Evolutionary conservation across 176 grass and related monocot species (phyloP), one percentile per base, ranked within the genome.

Genomic region (Carex littledalei): DNA sequence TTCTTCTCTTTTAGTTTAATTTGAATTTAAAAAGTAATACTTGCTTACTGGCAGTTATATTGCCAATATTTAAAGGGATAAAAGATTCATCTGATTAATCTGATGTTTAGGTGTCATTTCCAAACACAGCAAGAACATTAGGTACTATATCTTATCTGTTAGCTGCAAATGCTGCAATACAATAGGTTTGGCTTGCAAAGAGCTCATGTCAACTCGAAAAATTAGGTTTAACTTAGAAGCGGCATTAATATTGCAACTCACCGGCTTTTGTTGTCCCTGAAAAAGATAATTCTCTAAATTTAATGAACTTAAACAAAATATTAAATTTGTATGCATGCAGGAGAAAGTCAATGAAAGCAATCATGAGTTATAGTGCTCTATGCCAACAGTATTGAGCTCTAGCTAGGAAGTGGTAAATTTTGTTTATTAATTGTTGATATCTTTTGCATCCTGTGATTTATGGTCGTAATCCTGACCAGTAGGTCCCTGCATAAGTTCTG

Each of bases 251-350:
- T 54, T 53, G 10, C 47, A 55, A 18, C 21, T 78, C 14, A 78
- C 18, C 24, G 32, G 50, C 22, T 32, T 77, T 69, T 37, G 5
- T 18, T 41, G 66, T 34, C 66, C 32, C 32, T 41, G 15, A 18
- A 69, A 39, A 8, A 17, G 29, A 68, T 32, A 68, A 17, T 37
- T 68, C 4, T 69, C 15, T 5, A 56, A 56, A 76, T 56, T 52
- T 56, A 17, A 78, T 56, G 24, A 56, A 50, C 74, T 55, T 31
- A 56, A 31, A 78, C 50, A 16, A 50, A 78, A 32, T 55, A 14
- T 78, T 78, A 31, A 78, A 78, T 56, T 56, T 78, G 34, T 65
- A 67, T 83, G 57, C n/a, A 52, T 83, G 81, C 81, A 83, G 81
- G 81, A 83, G n/a, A 83, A 67, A 67, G 68, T 83, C 24, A 67